Evolutionary conservation across 176 grass and related monocot genomes (phyloP).

Genomic region (Oryza officinalis): DNA sequence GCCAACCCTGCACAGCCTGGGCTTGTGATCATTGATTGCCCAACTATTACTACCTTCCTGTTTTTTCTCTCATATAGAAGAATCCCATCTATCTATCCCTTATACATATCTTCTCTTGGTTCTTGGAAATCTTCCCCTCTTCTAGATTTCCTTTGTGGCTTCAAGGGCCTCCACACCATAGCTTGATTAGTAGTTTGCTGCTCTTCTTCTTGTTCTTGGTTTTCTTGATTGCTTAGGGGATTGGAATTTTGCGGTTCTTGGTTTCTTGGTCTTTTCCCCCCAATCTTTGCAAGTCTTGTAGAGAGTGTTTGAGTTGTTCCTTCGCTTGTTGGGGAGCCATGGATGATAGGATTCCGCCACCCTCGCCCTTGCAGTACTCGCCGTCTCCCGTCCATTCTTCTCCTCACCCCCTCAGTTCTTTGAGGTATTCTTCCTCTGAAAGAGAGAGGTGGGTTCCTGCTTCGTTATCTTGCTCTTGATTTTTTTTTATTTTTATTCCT

Average conservation of each 20-base stretch:
- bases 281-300: constrained; percentile 38
- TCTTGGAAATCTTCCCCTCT: constrained; percentile 32
- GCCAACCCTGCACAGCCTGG: constrained; percentile 57
- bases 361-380: constrained; percentile 84
- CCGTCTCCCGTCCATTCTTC: constrained; percentile 87
- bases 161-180: constrained; percentile 29
- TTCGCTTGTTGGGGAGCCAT: constrained; percentile 48
- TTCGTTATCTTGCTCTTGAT: constrained; percentile 32
- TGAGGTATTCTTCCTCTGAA: constrained; percentile 92
- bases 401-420: constrained; percentile 71
- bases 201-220: constrained; percentile 31
- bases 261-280: constrained; percentile 7
- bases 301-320: constrained; percentile 3
- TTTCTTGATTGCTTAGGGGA: constrained; percentile 37
- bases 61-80: constrained; percentile 49
- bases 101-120: constrained; percentile 35
- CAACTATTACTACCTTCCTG: constrained; percentile 60
- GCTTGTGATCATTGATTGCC: constrained; percentile 51
- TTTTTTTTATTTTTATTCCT: not conserved
- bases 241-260: constrained; percentile 34
- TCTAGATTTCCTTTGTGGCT: constrained; percentile 47
- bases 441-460: constrained; percentile 76
- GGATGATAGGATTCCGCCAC: constrained; percentile 85
- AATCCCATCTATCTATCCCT: constrained; percentile 51
- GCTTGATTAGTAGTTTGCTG: constrained; percentile 34